phyloP scores from a whole-genome alignment of 768 basidiomycete genomes.

The Fibroporia radiculosa region DNA sequence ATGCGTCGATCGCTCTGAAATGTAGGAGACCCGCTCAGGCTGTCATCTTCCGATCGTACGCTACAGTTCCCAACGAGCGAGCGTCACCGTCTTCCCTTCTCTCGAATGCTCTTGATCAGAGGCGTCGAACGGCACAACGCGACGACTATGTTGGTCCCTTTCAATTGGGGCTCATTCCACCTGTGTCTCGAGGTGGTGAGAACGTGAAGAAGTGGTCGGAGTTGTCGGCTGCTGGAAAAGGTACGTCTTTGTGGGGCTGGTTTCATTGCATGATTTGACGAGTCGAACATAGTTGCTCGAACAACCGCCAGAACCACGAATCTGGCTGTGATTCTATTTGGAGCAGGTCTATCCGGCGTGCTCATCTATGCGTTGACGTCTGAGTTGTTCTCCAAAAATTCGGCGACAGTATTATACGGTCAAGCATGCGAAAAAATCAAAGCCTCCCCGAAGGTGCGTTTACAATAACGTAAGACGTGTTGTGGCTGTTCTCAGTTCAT shows the following conservation, averaged over 20 bases:
- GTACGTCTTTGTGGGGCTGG: constrained; percentile 27
- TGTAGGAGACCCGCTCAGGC: too few species aligned
- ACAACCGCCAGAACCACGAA: constrained; percentile 46
- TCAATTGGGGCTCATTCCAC: constrained; percentile 59
- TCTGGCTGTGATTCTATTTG: constrained; percentile 52
- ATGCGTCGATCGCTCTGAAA: too few species aligned
- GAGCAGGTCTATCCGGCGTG: constrained; percentile 73
- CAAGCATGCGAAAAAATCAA: constrained; percentile 46
- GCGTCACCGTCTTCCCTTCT: constrained; percentile 37
- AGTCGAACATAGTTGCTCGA: constrained; percentile 35
- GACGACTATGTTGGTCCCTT: constrained; percentile 73
- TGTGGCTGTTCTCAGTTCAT: background rate
- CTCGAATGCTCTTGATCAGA: constrained; percentile 58
- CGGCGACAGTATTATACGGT: constrained; percentile 74
- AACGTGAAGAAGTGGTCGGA: constrained; percentile 74
- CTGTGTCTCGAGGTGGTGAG: constrained; percentile 43
- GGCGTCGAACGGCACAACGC: constrained; percentile 30
- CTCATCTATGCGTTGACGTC: constrained; percentile 74
- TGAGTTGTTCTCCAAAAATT: constrained; percentile 83
- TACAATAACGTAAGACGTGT: background rate
- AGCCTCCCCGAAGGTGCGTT: constrained; percentile 35
- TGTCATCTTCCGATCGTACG: constrained; percentile 26
- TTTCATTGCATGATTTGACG: background rate
- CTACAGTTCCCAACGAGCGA: constrained; percentile 36
- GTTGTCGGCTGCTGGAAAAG: constrained; percentile 68